A percentile compares a stretch with the other conserved stretches of the same genome.
Evolutionary conservation across 805 yeast genomes (phyloP).

Genomic region (Grigorovia humatica): DNA sequence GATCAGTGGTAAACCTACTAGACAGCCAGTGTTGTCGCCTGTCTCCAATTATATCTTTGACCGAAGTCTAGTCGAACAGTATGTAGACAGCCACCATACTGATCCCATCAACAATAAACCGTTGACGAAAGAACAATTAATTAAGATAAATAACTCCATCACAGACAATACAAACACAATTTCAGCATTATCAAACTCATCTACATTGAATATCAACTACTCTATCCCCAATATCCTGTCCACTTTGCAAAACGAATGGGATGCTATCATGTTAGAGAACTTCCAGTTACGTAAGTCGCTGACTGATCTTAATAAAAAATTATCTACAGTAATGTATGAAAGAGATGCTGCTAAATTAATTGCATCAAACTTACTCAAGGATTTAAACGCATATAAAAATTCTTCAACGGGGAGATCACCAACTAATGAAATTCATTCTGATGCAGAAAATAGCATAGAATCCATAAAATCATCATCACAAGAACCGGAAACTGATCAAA

Average conservation of each 20-base stretch:
- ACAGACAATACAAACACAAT: conserved; percentile 1
- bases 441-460: background rate
- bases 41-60: conserved; percentile 67
- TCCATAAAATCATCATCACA: background rate
- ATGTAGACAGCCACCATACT: conserved; percentile 50
- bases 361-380: conserved; percentile 63
- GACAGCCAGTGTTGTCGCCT: conserved; percentile 68
- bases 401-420: background rate
- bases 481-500: background rate
- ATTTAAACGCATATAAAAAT: conserved; percentile 21
- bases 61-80: conserved; percentile 44
- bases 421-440: background rate
- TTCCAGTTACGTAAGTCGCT: conserved; percentile 68
- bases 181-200: conserved; percentile 29
- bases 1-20: conserved; percentile 61
- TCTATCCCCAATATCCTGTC: conserved; percentile 65
- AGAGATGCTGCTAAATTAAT: conserved; percentile 89
- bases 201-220: conserved; percentile 34
- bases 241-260: conserved; percentile 83
- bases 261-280: conserved; percentile 70
- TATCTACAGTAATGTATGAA: conserved; percentile 68
- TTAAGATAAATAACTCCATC: conserved; percentile 17
- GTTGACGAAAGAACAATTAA: conserved; percentile 46
- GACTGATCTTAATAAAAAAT: conserved; percentile 53
- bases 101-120: conserved; percentile 73